phyloP scores from a whole-genome alignment of 176 grass and related monocot genomes.

The Zoysia pacifica region DNA sequence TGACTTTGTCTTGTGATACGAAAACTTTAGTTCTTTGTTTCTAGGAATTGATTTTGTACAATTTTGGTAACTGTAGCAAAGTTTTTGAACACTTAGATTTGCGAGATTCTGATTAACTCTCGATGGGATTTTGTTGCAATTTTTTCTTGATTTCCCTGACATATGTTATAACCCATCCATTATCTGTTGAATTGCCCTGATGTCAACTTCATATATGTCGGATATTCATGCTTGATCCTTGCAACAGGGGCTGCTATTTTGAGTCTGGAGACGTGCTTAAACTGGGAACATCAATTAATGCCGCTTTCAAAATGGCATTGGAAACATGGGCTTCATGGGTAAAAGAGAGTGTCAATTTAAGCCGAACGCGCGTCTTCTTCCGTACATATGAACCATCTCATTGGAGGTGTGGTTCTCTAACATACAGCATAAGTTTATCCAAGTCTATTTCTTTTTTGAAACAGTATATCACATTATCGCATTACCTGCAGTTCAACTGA shows the following conservation, averaged over 20 bases:
- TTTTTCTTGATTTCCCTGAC: neutral
- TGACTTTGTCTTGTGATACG: neutral
- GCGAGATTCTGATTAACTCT: neutral
- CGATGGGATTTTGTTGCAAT: neutral
- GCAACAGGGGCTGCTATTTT: conserved; percentile 95
- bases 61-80: neutral
- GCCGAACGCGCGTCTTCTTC: conserved; percentile 77
- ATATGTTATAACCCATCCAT: neutral
- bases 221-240: conserved; percentile 30
- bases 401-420: conserved; percentile 71
- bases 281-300: conserved; percentile 80
- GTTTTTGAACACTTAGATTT: neutral
- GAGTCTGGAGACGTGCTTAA: conserved; percentile 74
- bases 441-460: neutral
- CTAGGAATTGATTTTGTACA: neutral
- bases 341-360: conserved; percentile 66
- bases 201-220: neutral
- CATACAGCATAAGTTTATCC: neutral
- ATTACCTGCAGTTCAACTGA: conserved; percentile 8
- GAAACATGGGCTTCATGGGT: conserved; percentile 94
- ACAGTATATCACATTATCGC: neutral
- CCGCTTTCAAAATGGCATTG: conserved; percentile 88
- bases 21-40: neutral
- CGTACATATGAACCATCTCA: conserved; percentile 94
- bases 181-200: neutral